Percentiles rank a stretch among this genome's conserved stretches.
Conservation (phyloP, 2,329 filamentous ascomycete species). For the Helotiales sp. region DNA sequence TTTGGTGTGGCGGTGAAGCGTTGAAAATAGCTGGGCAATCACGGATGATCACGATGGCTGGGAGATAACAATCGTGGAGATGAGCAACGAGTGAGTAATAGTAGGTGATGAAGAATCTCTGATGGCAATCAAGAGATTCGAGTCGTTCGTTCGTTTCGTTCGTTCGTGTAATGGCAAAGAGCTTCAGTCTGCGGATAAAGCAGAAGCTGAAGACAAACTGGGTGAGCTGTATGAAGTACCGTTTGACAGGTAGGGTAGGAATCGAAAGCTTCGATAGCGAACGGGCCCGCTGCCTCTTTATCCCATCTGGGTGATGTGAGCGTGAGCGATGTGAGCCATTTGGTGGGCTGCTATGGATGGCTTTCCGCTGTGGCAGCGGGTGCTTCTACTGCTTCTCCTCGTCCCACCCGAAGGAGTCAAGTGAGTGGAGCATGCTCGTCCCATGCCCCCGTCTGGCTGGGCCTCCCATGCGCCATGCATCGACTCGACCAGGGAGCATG, state of each 20-base stretch:
- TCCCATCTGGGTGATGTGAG: conserved; percentile 26
- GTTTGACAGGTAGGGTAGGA: conserved; percentile 29
- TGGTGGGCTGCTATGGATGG: not conserved
- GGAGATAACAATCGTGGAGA: conserved; percentile 12
- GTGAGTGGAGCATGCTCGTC: conserved; percentile 53
- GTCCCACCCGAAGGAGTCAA: conserved; percentile 29
- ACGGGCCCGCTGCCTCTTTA: conserved; percentile 39
- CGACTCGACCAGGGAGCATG: conserved; percentile 21
- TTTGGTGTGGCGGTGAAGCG: conserved; percentile 38
- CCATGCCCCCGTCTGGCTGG: conserved; percentile 19
- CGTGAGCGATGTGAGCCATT: not conserved
- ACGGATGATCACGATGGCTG: conserved; percentile 24
- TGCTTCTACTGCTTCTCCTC: not conserved
- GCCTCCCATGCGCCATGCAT: conserved; percentile 24
- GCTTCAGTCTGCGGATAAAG: conserved; percentile 12
- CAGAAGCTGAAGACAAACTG: conserved; percentile 15
- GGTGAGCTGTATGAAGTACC: conserved; percentile 26
- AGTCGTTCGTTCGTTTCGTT: conserved; percentile 3
- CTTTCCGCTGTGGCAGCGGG: conserved; percentile 20
- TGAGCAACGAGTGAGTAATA: conserved; percentile 6
- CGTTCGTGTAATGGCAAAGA: conserved; percentile 5
- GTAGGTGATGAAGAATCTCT: conserved; percentile 11
- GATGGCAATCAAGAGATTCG: conserved; percentile 11
- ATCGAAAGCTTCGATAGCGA: conserved; percentile 34
- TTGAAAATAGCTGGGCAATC: conserved; percentile 29